Evolutionary conservation across 2,329 filamentous ascomycete species (phyloP).

Genomic region (Fusarium compactum): DNA sequence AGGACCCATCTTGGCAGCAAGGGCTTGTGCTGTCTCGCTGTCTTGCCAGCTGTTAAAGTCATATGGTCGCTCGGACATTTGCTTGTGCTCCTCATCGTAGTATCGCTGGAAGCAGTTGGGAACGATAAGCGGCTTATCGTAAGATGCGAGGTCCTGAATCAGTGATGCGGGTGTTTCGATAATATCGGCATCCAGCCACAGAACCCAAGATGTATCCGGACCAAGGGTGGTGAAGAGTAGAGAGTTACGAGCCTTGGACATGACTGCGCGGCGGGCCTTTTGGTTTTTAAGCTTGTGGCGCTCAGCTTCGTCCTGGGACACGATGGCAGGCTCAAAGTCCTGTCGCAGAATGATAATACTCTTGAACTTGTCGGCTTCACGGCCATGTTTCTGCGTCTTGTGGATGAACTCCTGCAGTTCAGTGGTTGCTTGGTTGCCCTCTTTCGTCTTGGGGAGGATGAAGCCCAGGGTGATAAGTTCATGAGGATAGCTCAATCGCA

Average conservation of each 20-base stretch:
- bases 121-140: constrained; percentile 91
- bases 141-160: constrained; percentile 89
- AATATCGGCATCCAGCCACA: constrained; percentile 95
- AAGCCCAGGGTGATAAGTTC: constrained; percentile 95
- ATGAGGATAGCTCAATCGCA: constrained; percentile 88
- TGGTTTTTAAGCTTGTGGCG: constrained; percentile 93
- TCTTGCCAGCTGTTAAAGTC: constrained; percentile 99
- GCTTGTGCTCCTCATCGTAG: constrained; percentile 75
- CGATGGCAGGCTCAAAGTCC: constrained; percentile 87
- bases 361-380: constrained; percentile 85
- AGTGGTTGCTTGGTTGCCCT: constrained; percentile 87
- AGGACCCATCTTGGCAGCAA: constrained; percentile 83
- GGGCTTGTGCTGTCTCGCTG: constrained; percentile 79
- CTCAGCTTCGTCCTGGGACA: constrained; percentile 86
- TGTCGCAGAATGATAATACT: constrained; percentile 95
- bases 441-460: constrained; percentile 93
- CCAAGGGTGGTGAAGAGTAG: constrained; percentile 95
- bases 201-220: constrained; percentile 91
- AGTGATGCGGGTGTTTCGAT: constrained; percentile 86
- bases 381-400: constrained; percentile 82
- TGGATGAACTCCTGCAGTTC: constrained; percentile 87
- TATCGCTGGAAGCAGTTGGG: constrained; percentile 96
- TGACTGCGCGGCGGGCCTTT: constrained; percentile 85
- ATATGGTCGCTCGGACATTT: constrained; percentile 83
- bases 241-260: constrained; percentile 94